A percentile compares a stretch with the other conserved stretches of the same genome.
Conservation (phyloP, 2,329 filamentous ascomycete genomes). For the Trichophyton simii region DNA sequence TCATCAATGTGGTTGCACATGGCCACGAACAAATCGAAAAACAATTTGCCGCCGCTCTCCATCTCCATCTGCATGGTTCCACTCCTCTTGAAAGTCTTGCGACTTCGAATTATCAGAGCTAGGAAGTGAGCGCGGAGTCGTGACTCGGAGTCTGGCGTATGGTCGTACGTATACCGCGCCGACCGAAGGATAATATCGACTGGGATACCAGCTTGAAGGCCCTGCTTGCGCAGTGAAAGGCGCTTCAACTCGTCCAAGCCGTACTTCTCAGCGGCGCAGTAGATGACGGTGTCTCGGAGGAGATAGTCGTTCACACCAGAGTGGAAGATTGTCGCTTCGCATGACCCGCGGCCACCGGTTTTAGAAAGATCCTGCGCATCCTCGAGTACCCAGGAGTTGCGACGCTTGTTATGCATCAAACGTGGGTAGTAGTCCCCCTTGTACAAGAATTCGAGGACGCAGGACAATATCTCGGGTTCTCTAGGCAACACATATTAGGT, state of each 20-base stretch:
- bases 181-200: conserved; percentile 83
- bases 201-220: conserved; percentile 82
- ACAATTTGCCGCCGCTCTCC: conserved; percentile 87
- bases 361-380: conserved; percentile 46
- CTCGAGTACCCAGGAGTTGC: conserved; percentile 82
- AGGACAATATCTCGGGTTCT: conserved; percentile 87
- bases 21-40: conserved; percentile 96
- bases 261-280: conserved; percentile 84
- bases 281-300: conserved; percentile 85
- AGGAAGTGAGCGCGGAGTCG: conserved; percentile 92
- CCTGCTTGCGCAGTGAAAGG: conserved; percentile 86
- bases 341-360: conserved; percentile 47
- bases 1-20: conserved; percentile 98
- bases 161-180: conserved; percentile 87
- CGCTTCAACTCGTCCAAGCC: conserved; percentile 85
- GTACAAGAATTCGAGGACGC: conserved; percentile 91
- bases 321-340: conserved; percentile 68
- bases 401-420: conserved; percentile 73
- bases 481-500: conserved; percentile 39
- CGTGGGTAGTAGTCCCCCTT: conserved; percentile 92
- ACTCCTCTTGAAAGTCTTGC: conserved; percentile 94
- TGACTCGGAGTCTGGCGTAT: conserved; percentile 87
- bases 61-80: conserved; percentile 98
- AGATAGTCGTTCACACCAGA: conserved; percentile 60
- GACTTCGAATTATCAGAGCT: conserved; percentile 90